Conservation (phyloP, 495 filamentous ascomycete genomes). For the Hyaloscypha hepaticicola region DNA sequence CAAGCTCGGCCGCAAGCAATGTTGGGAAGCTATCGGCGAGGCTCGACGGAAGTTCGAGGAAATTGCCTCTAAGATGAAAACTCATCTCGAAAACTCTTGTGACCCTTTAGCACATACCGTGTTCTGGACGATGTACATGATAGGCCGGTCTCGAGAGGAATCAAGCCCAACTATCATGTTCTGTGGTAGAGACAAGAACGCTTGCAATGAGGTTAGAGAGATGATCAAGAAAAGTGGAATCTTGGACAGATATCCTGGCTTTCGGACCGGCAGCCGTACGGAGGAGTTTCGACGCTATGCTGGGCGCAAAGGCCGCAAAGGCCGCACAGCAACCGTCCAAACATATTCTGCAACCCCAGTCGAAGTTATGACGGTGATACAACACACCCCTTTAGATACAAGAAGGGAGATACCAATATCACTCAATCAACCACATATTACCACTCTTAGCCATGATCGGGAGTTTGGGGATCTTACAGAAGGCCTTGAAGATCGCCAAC, state of each 20-base stretch:
- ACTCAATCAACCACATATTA: too few species aligned
- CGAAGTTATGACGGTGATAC: not conserved
- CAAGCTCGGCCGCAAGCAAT: not conserved
- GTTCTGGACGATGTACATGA: conserved; percentile 14
- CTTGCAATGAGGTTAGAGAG: not conserved
- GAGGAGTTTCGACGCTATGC: conserved; percentile 7
- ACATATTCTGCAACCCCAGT: not conserved
- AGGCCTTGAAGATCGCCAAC: too few species aligned
- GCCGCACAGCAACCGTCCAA: not conserved
- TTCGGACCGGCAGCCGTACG: not conserved
- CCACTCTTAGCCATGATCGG: too few species aligned
- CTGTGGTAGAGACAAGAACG: conserved; percentile 4
- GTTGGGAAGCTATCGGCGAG: conserved; percentile 13
- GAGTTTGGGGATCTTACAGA: too few species aligned
- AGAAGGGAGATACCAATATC: too few species aligned
- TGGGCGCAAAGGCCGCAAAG: not conserved
- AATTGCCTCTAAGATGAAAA: conserved; percentile 12
- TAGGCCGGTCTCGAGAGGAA: not conserved
- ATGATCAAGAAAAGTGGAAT: conserved; percentile 11
- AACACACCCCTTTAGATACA: not conserved
- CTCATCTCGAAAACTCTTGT: conserved; percentile 14
- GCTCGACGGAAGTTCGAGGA: conserved; percentile 8
- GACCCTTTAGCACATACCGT: conserved; percentile 7
- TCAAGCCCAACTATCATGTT: conserved; percentile 14
- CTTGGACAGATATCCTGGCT: conserved; percentile 10